A percentile compares a stretch with the other conserved stretches of the same genome.
Evolutionary conservation across 768 basidiomycete genomes (phyloP).

Genomic region (Podaxis sp.): DNA sequence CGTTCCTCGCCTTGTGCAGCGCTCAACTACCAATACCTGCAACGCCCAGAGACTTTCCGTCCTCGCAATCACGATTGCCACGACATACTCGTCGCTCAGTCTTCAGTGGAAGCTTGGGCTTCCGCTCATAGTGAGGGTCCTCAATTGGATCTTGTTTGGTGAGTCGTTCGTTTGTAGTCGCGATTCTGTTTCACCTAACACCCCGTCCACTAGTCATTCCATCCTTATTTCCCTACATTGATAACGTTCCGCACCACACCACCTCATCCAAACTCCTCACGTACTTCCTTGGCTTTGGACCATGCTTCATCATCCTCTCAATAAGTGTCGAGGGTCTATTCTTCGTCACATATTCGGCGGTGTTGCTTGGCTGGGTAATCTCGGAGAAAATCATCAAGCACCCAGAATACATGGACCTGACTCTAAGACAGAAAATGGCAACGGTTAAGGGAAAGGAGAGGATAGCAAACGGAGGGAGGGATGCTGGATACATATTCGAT

Average conservation of each 20-base stretch:
- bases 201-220: conserved; percentile 35
- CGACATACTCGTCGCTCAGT: conserved; percentile 50
- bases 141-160: conserved; percentile 69
- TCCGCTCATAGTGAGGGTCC: conserved; percentile 51
- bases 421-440: not conserved
- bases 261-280: conserved; percentile 31
- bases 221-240: conserved; percentile 47
- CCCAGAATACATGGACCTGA: not conserved
- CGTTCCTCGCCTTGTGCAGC: not conserved
- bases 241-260: conserved; percentile 28
- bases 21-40: not conserved
- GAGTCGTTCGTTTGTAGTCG: conserved; percentile 14
- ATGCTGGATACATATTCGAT: conserved; percentile 37
- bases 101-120: conserved; percentile 66
- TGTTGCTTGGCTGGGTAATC: conserved; percentile 60
- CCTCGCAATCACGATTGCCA: conserved; percentile 44
- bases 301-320: conserved; percentile 75
- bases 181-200: not conserved
- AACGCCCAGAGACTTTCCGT: conserved; percentile 40
- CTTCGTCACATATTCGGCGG: conserved; percentile 62
- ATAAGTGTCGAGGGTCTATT: conserved; percentile 82
- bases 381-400: conserved; percentile 16
- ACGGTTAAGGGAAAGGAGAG: not conserved
- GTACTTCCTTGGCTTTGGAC: conserved; percentile 53
- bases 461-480: not conserved